Conservation (phyloP, 2,329 filamentous ascomycete genomes). For the Sclerotinia trifoliorum region DNA sequence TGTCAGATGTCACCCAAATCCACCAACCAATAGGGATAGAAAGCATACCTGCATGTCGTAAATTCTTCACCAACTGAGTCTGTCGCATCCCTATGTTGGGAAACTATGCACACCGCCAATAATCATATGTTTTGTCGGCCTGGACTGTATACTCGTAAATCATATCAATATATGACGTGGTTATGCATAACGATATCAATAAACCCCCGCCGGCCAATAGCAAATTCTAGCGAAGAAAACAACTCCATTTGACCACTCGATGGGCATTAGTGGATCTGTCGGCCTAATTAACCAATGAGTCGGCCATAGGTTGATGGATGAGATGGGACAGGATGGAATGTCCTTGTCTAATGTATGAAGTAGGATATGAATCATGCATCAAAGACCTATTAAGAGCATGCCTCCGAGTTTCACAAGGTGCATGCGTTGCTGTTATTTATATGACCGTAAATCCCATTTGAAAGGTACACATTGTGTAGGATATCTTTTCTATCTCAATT, state of each 20-base stretch:
- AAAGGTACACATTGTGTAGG: background rate
- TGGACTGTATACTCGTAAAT: background rate
- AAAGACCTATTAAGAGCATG: background rate
- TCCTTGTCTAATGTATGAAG: background rate
- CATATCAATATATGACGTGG: background rate
- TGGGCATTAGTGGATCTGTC: too few species aligned
- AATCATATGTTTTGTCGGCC: background rate
- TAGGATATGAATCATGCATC: background rate
- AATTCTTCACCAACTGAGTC: background rate
- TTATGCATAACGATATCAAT: background rate
- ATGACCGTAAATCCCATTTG: background rate
- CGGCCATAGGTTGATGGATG: too few species aligned
- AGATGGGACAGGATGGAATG: background rate
- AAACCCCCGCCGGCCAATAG: background rate
- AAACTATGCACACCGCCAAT: background rate
- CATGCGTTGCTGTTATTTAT: background rate
- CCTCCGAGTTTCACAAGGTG: background rate
- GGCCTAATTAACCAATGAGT: too few species aligned
- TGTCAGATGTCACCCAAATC: background rate
- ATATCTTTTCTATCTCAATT: background rate
- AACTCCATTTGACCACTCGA: too few species aligned
- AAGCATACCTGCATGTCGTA: background rate
- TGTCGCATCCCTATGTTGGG: background rate
- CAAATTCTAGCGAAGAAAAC: background rate
- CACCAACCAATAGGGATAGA: background rate